Percentiles rank a stretch among this genome's conserved stretches.
phyloP scores from a whole-genome alignment of 345 rosid species.

The Erodium maritimum region DNA sequence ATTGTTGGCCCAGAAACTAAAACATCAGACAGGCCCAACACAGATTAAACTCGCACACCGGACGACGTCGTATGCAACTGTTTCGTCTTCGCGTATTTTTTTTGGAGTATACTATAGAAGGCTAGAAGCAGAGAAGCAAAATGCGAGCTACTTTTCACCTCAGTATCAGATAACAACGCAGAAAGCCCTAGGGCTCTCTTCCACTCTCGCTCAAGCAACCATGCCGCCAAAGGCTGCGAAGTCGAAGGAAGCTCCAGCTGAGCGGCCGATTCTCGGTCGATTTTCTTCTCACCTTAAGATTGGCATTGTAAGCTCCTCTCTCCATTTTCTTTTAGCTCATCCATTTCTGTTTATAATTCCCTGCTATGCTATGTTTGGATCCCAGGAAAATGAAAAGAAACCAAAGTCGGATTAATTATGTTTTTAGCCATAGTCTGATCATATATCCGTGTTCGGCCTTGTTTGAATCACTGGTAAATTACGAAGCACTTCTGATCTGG shows the following conservation, averaged over 20 bases:
- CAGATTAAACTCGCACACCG: too few relatives aligned
- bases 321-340: neutral
- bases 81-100: neutral
- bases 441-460: too few relatives aligned
- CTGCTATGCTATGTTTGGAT: neutral
- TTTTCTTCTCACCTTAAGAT: slow-evolving; percentile 99
- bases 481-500: too few relatives aligned
- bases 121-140: neutral
- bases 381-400: neutral
- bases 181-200: neutral
- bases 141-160: neutral
- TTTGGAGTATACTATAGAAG: too few relatives aligned
- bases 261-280: slow-evolving; percentile 90
- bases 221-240: slow-evolving; percentile 95
- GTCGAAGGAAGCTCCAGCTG: slow-evolving; percentile 79
- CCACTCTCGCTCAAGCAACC: neutral
- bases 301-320: slow-evolving; percentile 52
- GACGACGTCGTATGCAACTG: too few relatives aligned
- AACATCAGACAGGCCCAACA: too few relatives aligned
- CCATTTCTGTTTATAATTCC: neutral
- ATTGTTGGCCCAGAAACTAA: too few relatives aligned
- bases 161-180: neutral
- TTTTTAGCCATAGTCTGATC: too few relatives aligned
- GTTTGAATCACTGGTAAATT: too few relatives aligned
- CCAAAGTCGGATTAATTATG: neutral